Evolutionary conservation across 2,329 filamentous ascomycete species (phyloP).

Genomic region (Pleurostoma richardsiae): DNA sequence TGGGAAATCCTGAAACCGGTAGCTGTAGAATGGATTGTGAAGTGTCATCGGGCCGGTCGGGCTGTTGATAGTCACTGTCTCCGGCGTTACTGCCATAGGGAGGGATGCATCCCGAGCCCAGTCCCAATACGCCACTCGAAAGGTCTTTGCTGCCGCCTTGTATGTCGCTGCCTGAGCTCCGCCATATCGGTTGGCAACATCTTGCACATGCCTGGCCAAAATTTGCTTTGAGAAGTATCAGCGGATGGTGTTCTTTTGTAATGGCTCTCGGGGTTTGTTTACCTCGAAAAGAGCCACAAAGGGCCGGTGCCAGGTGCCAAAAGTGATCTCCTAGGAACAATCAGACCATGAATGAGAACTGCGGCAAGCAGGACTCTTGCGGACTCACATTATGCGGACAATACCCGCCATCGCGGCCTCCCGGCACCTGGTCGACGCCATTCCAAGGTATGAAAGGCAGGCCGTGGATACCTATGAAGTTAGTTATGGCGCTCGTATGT

Average conservation of each 20-base stretch:
- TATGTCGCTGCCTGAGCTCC: conserved; percentile 28
- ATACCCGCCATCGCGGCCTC: conserved; percentile 30
- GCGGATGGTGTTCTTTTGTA: not conserved
- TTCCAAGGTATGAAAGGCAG: conserved; percentile 27
- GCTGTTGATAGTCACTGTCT: conserved; percentile 14
- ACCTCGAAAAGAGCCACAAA: conserved; percentile 52
- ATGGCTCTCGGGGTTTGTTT: conserved; percentile 3
- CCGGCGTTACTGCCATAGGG: conserved; percentile 30
- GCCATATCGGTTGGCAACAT: conserved; percentile 39
- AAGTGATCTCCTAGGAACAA: conserved; percentile 36
- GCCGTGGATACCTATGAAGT: conserved; percentile 23
- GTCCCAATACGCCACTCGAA: conserved; percentile 51
- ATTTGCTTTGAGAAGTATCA: conserved; percentile 36
- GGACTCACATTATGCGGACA: conserved; percentile 41
- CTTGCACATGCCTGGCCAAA: conserved; percentile 38
- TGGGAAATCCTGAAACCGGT: conserved; percentile 40
- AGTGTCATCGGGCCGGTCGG: conserved; percentile 18
- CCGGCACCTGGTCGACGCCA: conserved; percentile 22
- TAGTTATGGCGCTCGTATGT: conserved; percentile 3
- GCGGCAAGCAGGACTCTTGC: no score
- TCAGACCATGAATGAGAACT: no score
- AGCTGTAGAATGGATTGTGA: conserved; percentile 48
- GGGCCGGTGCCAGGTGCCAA: conserved; percentile 51
- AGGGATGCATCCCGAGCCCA: conserved; percentile 40
- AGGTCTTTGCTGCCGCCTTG: conserved; percentile 34